Base-by-base conservation (phyloP, 176 grass and related monocot genomes). In the Eleusine coracana region DNA sequence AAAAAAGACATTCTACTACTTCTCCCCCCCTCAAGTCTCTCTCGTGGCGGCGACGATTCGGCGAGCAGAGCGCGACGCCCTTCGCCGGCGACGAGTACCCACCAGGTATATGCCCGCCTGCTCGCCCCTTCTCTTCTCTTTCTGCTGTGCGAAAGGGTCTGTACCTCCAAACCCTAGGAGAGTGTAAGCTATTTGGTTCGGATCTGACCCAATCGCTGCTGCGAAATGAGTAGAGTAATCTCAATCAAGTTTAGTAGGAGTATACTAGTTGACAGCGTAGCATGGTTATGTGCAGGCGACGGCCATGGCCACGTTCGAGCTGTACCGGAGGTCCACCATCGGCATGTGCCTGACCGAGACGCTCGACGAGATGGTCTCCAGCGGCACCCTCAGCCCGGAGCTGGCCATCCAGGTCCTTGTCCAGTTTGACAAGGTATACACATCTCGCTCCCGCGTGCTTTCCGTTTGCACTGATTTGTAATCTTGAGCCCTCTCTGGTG, bases 401-500 rank as follows among this genome's bases (percentile, higher is more conserved):
- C 89, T 98, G 36, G 96, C 96, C 60, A 95, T 95, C 73, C 93
- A 99, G 84, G 96, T 99, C 60, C 93, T 99, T 40, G 87, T 96
- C 74, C 92, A 96, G 83, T 99, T 99, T 49, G 96, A 99, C 54
- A 99, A 96, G 96, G 96, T 98, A 51, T 20, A 58, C 7, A n/a
- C 55, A 1, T 5, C 40, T 21, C 20, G 3, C 14, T 37, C 12
- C 65, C 52, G 52, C 4, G 10, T 20, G 8, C 15, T 15, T 75
- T 0, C 63, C 7, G 38, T 31, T 80, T 1, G 17, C 20, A 6
- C 6, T 7, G 20, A n/a, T 58, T n/a, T n/a, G 48, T 58, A 58
- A 58, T 7, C 55, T 58, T 58, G 55, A n/a, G 55, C 55, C 55
- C 20, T n/a, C 55, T 20, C 1, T 74, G 25, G 44, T 14, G 39